Evolutionary conservation across 805 yeast species (phyloP), one percentile per base, ranked within the genome.

Genomic region (Candida vartiovaarae): DNA sequence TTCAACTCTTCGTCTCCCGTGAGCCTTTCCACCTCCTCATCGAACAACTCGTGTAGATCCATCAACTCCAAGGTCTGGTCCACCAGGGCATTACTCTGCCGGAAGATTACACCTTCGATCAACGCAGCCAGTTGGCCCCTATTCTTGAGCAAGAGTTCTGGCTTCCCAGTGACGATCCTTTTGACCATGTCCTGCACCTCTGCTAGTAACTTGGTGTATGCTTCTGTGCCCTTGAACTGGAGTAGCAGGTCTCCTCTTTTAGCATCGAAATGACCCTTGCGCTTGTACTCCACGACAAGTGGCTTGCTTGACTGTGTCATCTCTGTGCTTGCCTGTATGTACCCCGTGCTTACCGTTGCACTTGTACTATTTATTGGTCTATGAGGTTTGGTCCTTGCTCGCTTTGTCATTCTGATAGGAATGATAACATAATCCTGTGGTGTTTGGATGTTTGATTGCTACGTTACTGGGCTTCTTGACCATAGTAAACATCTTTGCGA

Each of bases 121-220:
- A 54, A 30, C 2, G 54, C 61, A 6, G 55, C 51, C 8, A 53
- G 43, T n/a, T 53, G 56, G 0, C 57, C 59, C 28, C 46, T 50
- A 43, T 57, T 54, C 40, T 42, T 48, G 20, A 53, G 43, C 8
- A 54, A 42, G 25, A 57, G 30, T 24, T 51, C 52, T 6, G 61
- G 61, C 31, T 56, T 48, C 37, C 45, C 27, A 4, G 44, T 28
- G 4, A 56, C 50, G 4, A 53, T 47, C 31, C 36, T 40, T 5
- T 31, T 33, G 26, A 56, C 57, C 0, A 49, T 43, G 2, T 35
- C 27, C 36, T 50, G 42, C 11, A 56, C 48, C 4, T 42, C 39
- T 3, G 36, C 44, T 0, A 53, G 24, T 8, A 57, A 41, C 32
- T 50, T 43, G 1, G 44, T 41, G 32, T 55, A 43, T 1, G 49